Evolutionary conservation across 345 rosid species (phyloP).

Genomic region (Gossypium stocksii): DNA sequence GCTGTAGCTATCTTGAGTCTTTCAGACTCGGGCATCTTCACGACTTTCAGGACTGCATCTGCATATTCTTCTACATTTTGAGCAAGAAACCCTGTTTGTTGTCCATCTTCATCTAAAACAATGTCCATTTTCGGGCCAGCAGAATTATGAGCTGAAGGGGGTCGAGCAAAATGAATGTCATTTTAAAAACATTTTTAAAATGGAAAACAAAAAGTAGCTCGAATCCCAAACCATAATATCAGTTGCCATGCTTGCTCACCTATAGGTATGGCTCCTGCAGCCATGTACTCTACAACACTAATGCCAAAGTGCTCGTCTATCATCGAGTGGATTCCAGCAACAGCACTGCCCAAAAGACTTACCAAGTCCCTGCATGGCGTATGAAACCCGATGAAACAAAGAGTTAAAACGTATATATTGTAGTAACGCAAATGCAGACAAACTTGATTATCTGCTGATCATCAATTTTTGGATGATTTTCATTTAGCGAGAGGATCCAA

Average conservation of each 20-base stretch:
- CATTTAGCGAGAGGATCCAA: not conserved
- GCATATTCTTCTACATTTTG: conserved; percentile 65
- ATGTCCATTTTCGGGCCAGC: conserved; percentile 97
- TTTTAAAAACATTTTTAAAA: not conserved
- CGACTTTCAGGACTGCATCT: conserved; percentile 54
- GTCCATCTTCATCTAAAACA: conserved; percentile 78
- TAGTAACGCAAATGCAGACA: not conserved
- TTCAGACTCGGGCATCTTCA: conserved; percentile 56
- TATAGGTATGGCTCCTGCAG: conserved; percentile 93
- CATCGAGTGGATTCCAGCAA: conserved; percentile 80
- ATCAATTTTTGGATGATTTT: not conserved
- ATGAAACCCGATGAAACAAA: conserved; percentile 8
- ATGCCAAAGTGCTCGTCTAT: conserved; percentile 91
- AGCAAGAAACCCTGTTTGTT: conserved; percentile 82
- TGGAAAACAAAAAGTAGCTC: not conserved
- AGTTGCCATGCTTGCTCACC: conserved; percentile 37
- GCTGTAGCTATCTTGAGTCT: conserved; percentile 71
- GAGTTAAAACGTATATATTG: not conserved
- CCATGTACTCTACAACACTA: conserved; percentile 88
- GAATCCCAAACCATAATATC: not conserved
- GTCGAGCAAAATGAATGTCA: not conserved
- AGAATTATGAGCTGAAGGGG: conserved; percentile 71
- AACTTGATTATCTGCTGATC: not conserved
- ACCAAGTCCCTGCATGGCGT: conserved; percentile 61
- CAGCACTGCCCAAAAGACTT: conserved; percentile 64